Evolutionary conservation across 371 early-diverging fungal genomes (phyloP), one percentile per base, ranked within the genome.

Genomic region (Actinomucor elegans): DNA sequence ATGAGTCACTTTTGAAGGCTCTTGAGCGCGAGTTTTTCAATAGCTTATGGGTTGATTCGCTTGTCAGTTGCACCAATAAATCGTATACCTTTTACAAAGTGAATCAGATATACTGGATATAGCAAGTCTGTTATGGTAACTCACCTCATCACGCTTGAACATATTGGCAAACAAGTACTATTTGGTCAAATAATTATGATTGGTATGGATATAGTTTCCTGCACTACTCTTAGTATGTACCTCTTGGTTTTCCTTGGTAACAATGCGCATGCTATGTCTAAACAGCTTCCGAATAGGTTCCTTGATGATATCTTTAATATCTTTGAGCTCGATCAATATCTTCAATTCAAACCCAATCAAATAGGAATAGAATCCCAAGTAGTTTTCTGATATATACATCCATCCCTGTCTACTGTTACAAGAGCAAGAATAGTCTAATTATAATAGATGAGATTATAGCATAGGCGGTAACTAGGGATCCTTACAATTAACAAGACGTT

Each of bases 141-240:
- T 43, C 36, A 56, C 57, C 26, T 63, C 95, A 63, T 97, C 96
- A 15, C 98, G 83, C 50, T 88, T 90, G 66, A 98, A 97, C 44
- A 98, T 80, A 55, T 98, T 98, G 7, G 93, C 85, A 56, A 98
- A 97, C 48, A 88, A 68, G 65, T 93, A 87, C 89, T 87, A 67
- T 26, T 23, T 18, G n/a, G n/a, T n/a, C n/a, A n/a, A n/a, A n/a
- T n/a, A n/a, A n/a, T n/a, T n/a, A n/a, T n/a, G n/a, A n/a, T n/a
- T n/a, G n/a, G n/a, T n/a, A n/a, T n/a, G n/a, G n/a, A n/a, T n/a
- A n/a, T n/a, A n/a, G n/a, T n/a, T n/a, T n/a, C n/a, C n/a, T n/a
- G n/a, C n/a, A n/a, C n/a, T n/a, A n/a, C n/a, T n/a, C 5, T 12
- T 0, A 11, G 2, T n/a, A 17, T 17, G 26, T 81, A 92, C 92